Percentiles rank a stretch among this genome's conserved stretches.
phyloP scores from a whole-genome alignment of 2,329 filamentous ascomycete genomes.

The Cladorrhinum sp. region DNA sequence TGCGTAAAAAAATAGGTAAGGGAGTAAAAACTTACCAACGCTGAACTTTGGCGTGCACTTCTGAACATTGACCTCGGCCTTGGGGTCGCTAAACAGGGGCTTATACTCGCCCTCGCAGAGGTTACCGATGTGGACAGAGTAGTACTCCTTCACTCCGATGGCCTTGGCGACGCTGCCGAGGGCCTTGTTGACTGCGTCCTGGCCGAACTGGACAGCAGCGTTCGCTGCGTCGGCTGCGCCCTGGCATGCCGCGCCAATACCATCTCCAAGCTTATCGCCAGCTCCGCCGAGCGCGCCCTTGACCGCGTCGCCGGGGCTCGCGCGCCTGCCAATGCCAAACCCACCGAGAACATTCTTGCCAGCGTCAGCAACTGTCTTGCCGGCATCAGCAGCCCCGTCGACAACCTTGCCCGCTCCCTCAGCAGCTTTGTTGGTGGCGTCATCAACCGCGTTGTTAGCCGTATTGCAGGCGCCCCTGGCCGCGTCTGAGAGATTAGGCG shows the following conservation, averaged over 20 bases:
- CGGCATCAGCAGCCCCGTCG: constrained; percentile 7
- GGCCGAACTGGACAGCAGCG: constrained; percentile 13
- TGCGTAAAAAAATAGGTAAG: neutral
- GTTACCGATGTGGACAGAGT: constrained; percentile 33
- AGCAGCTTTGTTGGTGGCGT: constrained; percentile 24
- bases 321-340: neutral
- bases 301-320: constrained; percentile 20
- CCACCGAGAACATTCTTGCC: constrained; percentile 12
- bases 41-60: constrained; percentile 24
- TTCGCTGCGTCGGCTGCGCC: constrained; percentile 15
- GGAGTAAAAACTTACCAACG: neutral
- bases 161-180: constrained; percentile 26
- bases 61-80: constrained; percentile 27
- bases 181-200: constrained; percentile 22
- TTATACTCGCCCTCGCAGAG: constrained; percentile 32
- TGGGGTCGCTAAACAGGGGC: constrained; percentile 16
- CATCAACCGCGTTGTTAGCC: constrained; percentile 19
- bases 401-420: constrained; percentile 24
- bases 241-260: constrained; percentile 9
- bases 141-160: constrained; percentile 35
- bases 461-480: constrained; percentile 10
- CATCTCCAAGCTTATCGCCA: constrained; percentile 23
- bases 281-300: constrained; percentile 18
- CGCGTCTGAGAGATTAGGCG: constrained; percentile 20
- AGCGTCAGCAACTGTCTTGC: constrained; percentile 4